A percentile compares a stretch with the other conserved stretches of the same genome.
Conservation (phyloP, 768 basidiomycete species). For the Russula dissimulans region DNA sequence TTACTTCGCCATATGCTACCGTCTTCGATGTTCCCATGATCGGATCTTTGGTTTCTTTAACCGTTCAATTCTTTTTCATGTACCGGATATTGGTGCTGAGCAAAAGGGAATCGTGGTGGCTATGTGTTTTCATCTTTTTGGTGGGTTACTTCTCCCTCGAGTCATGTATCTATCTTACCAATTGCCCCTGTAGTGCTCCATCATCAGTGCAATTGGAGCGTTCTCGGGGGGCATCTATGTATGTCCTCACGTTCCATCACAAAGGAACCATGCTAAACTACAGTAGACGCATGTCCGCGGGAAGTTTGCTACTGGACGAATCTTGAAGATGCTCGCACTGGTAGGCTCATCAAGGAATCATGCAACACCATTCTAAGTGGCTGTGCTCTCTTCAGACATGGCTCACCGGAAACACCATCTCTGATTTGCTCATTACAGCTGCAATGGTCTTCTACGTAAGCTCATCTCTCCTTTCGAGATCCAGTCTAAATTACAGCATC, state of each 20-base stretch:
- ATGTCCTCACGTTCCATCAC: neutral
- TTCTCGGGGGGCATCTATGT: neutral
- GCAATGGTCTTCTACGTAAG: neutral
- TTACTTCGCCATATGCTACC: conserved; percentile 19
- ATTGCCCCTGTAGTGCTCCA: neutral
- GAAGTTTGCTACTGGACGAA: neutral
- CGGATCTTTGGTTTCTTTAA: conserved; percentile 22
- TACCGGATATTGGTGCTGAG: conserved; percentile 24
- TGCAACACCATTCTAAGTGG: neutral
- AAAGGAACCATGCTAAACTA: neutral
- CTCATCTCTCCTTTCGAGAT: too few species aligned
- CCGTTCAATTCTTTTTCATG: conserved; percentile 27
- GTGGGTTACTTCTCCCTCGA: neutral
- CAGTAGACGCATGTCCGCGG: neutral
- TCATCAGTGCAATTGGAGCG: neutral
- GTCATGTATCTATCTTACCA: neutral
- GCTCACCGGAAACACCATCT: neutral
- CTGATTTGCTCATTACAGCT: neutral
- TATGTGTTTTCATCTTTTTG: neutral
- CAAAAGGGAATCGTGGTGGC: neutral
- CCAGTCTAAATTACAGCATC: too few species aligned
- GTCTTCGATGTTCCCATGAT: conserved; percentile 25
- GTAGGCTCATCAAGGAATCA: neutral
- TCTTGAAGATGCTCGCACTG: neutral
- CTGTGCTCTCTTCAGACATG: neutral